Evolutionary conservation across 176 grass and related monocot genomes (phyloP), one percentile per base, ranked within the genome.

Genomic region (Paspalum notatum): DNA sequence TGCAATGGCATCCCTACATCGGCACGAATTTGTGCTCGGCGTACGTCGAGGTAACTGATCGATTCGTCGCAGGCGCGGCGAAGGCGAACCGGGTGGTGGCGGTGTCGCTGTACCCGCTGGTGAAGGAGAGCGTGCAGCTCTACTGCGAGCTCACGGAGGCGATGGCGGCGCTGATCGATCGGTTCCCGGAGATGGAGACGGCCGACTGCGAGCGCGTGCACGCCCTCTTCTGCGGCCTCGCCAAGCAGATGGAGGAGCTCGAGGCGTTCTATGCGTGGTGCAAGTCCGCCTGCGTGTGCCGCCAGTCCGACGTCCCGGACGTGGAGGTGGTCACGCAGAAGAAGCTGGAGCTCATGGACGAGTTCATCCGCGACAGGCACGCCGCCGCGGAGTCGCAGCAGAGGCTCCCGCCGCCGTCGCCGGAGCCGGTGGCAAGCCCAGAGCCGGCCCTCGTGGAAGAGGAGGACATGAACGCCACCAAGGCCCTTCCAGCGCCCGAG

Each of bases 81-180:
- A 95, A 74, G 85, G 9, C 80, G 20, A 95, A 93, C 76, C 18
- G 87, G n/a, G 86, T 99, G 61, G 93, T 99, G 75, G 47, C 75
- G 58, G 93, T 86, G 62, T 88, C 93, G 24, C 76, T 96, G 47
- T 86, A 82, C 69, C 83, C 83, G 39, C 42, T 95, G 79, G 90
- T 95, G 65, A 99, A 91, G 81, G 96, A 99, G 72, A 99, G 96
- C 87, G 86, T 87, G 84, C 90, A 91, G 73, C 66, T 95, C 20
- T 93, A 99, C 82, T 82, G 79, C 55, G 96, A 99, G 60, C 76
- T 93, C 5, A 82, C 83, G 14, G 90, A 93, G 75, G 83, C 80
- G 74, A 88, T 90, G 72, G 86, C 53, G 8, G 77, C 82, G 67
- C 88, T 99, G 45, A 80, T 88, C 27, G 93, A 99, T 37, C 88